Percentiles rank a stretch among this genome's conserved stretches.
phyloP scores from a whole-genome alignment of 306 rosid species.

The Rosa persica region DNA sequence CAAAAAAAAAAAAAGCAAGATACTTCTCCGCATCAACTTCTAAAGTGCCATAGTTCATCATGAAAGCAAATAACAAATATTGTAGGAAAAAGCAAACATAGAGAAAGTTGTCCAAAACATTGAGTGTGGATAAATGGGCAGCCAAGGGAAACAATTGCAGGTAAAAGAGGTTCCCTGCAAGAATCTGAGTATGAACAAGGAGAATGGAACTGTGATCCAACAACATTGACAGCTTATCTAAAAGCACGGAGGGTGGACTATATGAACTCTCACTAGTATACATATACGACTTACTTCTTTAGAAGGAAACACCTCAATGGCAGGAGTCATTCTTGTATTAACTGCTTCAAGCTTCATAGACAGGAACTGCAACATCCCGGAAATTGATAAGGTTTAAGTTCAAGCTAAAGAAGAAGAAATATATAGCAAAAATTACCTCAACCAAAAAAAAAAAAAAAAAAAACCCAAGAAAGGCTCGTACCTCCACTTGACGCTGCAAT shows the following conservation, averaged over 20 bases:
- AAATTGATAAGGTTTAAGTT: constrained; percentile 15
- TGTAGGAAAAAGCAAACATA: neutral
- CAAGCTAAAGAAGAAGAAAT: neutral
- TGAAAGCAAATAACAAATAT: neutral
- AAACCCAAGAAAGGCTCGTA: constrained; percentile 16
- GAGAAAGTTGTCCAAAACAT: neutral
- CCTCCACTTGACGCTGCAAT: constrained; percentile 91
- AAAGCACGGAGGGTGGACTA: neutral
- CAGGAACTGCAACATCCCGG: constrained; percentile 63
- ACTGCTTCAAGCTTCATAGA: constrained; percentile 97
- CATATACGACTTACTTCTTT: constrained; percentile 60
- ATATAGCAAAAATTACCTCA: constrained; percentile 4
- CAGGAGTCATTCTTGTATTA: constrained; percentile 65
- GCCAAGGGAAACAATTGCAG: neutral
- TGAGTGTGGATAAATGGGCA: neutral
- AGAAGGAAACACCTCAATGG: constrained; percentile 70
- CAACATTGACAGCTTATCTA: neutral
- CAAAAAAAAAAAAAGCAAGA: neutral
- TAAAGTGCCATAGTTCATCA: neutral
- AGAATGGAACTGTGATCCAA: neutral
- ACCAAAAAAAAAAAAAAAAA: neutral
- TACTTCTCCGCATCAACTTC: neutral
- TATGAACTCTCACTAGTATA: neutral
- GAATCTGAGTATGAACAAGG: constrained; percentile 1
- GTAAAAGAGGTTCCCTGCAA: neutral